A percentile compares a stretch with the other conserved stretches of the same genome.
Conservation (phyloP, 202 grass and related monocot genomes). For the Panicum hallii region DNA sequence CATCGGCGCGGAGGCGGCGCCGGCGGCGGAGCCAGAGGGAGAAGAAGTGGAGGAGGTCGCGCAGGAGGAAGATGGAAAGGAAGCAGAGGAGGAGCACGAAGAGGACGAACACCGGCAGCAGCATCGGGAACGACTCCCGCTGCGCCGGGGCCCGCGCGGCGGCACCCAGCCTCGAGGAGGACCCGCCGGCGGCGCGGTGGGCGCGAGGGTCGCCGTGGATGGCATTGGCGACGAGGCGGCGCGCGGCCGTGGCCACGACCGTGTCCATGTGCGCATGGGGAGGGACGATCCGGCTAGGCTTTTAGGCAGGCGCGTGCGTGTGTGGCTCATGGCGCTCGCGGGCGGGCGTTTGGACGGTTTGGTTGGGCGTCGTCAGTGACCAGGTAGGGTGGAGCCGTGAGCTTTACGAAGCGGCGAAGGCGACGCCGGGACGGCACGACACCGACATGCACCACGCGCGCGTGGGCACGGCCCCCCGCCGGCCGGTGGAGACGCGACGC, state of each 20-base stretch:
- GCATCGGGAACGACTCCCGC: constrained; percentile 54
- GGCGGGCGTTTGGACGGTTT: neutral
- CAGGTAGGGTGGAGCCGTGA: constrained; percentile 39
- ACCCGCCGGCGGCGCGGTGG: neutral
- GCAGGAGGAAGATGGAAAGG: constrained; percentile 65
- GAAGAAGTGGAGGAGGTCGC: constrained; percentile 65
- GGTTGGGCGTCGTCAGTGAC: constrained; percentile 38
- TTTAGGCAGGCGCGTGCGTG: constrained; percentile 39
- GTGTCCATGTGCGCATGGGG: constrained; percentile 25
- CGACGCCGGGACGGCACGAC: constrained; percentile 53
- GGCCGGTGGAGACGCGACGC: constrained; percentile 1
- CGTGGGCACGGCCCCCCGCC: neutral
- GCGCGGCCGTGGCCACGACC: constrained; percentile 36
- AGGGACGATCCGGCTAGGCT: neutral
- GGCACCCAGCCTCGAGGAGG: neutral
- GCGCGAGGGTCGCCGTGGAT: neutral
- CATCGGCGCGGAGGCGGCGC: constrained; percentile 10
- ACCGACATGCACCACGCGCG: constrained; percentile 32
- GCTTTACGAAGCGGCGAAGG: constrained; percentile 52
- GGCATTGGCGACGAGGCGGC: constrained; percentile 36
- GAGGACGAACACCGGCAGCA: constrained; percentile 72
- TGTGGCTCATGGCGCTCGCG: constrained; percentile 7
- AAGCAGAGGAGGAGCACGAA: constrained; percentile 74
- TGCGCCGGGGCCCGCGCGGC: neutral
- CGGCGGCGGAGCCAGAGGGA: constrained; percentile 52